Evolutionary conservation across 106 monocot genomes (phyloP), one percentile per base, ranked within the genome.

Genomic region (Apostasia shenzhenica): DNA sequence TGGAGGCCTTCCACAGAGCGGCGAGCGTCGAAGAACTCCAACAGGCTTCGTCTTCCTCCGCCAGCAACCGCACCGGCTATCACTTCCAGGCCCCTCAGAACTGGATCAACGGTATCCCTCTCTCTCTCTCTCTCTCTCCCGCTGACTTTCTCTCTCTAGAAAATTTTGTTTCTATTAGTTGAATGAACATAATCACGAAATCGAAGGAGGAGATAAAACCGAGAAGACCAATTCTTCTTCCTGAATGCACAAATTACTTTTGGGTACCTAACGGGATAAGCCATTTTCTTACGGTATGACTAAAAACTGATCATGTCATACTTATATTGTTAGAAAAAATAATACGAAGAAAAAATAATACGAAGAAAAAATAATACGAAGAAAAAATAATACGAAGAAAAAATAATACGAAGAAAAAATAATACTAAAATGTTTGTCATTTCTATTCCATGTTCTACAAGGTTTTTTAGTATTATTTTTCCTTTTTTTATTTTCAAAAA

Each of bases 31-130:
- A 26, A 12, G 55, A 78, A 4, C 77, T 77, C 14, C 50, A 67
- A 13, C 76, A 74, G 0, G 69, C 75, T 5, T 45, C 77, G 1
- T 49, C 77, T 2, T 51, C 79, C 12, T 41, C 66, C n/a, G 59
- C 71, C 10, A 67, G 73, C 6, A 68, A 67, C 61, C 78, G 74
- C 51, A 88, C 88, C 8, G 81, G 55, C 5, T 91, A 75, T 63
- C 91, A 91, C 67, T 91, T 91, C 78, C 91, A 82, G 57, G 82
- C 91, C 1, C 84, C 82, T 1, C 80, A 63, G 64, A 69, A 91
- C 71, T 91, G 84, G 87, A 84, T 91, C 70, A 91, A 91, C 50
- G 91, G 91, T 91, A 57, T 0, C 10, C 9, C 6, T 69, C 5
- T 40, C 37, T 41, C 37, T 8, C 57, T 37, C 57, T 26, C 26